phyloP scores from a whole-genome alignment of 2,329 filamentous ascomycete species.

The Rutstroemia sydowiana region DNA sequence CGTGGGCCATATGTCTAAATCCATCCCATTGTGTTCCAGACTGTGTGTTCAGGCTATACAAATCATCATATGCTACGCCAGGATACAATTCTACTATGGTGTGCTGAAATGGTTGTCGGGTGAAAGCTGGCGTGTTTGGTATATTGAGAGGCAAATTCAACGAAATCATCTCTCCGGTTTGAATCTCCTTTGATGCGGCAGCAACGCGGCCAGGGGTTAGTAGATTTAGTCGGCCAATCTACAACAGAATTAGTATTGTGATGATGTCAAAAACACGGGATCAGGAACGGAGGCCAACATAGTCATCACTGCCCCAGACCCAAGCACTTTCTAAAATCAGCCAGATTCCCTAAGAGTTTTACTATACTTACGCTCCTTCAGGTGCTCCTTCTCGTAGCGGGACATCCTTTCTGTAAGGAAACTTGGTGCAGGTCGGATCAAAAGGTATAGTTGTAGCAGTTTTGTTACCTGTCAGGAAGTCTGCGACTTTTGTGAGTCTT shows the following conservation, averaged over 20 bases:
- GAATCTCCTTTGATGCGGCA: conserved; percentile 29
- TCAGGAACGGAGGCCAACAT: conserved; percentile 13
- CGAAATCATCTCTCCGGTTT: conserved; percentile 3
- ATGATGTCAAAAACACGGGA: background rate
- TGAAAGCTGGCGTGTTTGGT: conserved; percentile 32
- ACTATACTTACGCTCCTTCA: conserved; percentile 22
- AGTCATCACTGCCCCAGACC: conserved; percentile 29
- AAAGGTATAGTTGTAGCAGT: conserved; percentile 24
- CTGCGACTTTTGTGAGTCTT: conserved; percentile 23
- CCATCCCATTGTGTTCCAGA: conserved; percentile 52
- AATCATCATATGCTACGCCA: conserved; percentile 48
- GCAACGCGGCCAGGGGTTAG: conserved; percentile 38
- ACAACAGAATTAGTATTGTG: background rate
- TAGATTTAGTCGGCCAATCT: conserved; percentile 40
- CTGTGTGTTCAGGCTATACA: conserved; percentile 52
- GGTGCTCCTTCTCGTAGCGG: conserved; percentile 25
- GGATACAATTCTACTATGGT: conserved; percentile 23
- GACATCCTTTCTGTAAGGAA: conserved; percentile 25
- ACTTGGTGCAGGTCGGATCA: conserved; percentile 27
- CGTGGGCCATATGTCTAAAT: conserved; percentile 35
- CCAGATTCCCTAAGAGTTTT: background rate
- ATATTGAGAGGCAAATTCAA: conserved; percentile 2
- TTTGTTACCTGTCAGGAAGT: conserved; percentile 21
- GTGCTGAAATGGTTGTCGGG: conserved; percentile 30
- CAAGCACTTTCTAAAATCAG: conserved; percentile 19